A percentile compares a stretch with the other conserved stretches of the same genome.
Conservation (phyloP, 306 rosid species). For the Cajanus cajan region DNA sequence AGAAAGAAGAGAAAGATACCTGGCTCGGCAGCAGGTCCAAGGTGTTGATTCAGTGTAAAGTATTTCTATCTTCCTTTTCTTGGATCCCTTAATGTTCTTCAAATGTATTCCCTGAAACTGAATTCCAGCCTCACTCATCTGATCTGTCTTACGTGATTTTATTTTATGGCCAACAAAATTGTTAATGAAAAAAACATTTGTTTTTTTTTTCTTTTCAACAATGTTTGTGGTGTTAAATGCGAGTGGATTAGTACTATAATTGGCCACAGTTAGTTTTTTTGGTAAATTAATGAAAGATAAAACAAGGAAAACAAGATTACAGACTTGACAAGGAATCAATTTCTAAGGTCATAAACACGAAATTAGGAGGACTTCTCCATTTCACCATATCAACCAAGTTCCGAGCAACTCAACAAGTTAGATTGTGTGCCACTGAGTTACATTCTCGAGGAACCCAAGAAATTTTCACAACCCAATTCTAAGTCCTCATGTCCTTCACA, state of each 20-base stretch:
- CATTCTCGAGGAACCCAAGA: too few relatives aligned
- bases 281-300: too few relatives aligned
- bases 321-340: too few relatives aligned
- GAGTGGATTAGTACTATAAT: conserved; percentile 29
- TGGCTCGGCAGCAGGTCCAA: conserved; percentile 85
- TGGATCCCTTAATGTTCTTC: conserved; percentile 27
- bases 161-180: conserved; percentile 30
- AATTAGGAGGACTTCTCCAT: too few relatives aligned
- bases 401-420: too few relatives aligned
- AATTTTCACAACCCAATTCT: too few relatives aligned
- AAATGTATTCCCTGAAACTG: conserved; percentile 28
- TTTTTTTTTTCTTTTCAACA: background rate
- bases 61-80: conserved; percentile 5
- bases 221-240: conserved; percentile 24
- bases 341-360: too few relatives aligned
- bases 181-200: conserved; percentile 17
- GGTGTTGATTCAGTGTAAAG: conserved; percentile 63
- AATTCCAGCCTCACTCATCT: conserved; percentile 29
- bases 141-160: conserved; percentile 31
- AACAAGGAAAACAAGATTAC: too few relatives aligned
- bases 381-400: too few relatives aligned
- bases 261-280: conserved; percentile 25
- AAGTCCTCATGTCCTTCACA: too few relatives aligned
- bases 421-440: too few relatives aligned
- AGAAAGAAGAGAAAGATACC: conserved; percentile 96